Base-by-base conservation (phyloP, 768 basidiomycete genomes). In the Harrya chromipes region DNA sequence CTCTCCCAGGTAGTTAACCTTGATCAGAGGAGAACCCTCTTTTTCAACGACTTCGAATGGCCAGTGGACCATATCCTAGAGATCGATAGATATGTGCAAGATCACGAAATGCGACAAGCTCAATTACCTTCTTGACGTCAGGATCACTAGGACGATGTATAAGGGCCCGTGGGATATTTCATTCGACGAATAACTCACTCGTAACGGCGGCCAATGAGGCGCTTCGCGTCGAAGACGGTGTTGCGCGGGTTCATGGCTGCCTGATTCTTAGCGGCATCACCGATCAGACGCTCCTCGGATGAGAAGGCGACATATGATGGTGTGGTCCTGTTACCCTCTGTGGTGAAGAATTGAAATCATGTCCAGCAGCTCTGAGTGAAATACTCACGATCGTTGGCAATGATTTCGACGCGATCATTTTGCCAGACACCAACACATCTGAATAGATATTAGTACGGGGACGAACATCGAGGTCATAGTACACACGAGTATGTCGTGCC, bases 261-360 rank as follows among this genome's bases (percentile, higher is more conserved):
- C 80, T 98, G 94, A 72, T 97, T 97, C 74, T 94, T 94, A 55
- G 93, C 94, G 64, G 93, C 93, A 83, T 98, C 94, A 70, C 97
- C 94, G 69, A 98, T 98, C 72, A 95, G 74, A 77, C 93, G 93
- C 79, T 97, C 94, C 68, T 93, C 90, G 43, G 84, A 70, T 58
- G 94, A 92, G 81, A 99, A 99, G 63, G 95, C 92, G 74, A 99
- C 97, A 74, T 99, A 99, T 66, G 95, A 99, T 40, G 95, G 95
- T 40, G 97, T 98, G 61, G 95, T 97, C 57, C 95, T 84, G 83
- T 97, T 97, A 63, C 95, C 95, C 87, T 98, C 89, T 91, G 65
- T 52, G 23, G 40, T 44, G 23, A 45, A 21, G 35, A 23, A 45
- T 53, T 33, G 26, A 38, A 40, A 45, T 43, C 19, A 46, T 23